Conservation (phyloP, 2,329 filamentous ascomycete genomes). For the Berkeleyomyces rouxiae region DNA sequence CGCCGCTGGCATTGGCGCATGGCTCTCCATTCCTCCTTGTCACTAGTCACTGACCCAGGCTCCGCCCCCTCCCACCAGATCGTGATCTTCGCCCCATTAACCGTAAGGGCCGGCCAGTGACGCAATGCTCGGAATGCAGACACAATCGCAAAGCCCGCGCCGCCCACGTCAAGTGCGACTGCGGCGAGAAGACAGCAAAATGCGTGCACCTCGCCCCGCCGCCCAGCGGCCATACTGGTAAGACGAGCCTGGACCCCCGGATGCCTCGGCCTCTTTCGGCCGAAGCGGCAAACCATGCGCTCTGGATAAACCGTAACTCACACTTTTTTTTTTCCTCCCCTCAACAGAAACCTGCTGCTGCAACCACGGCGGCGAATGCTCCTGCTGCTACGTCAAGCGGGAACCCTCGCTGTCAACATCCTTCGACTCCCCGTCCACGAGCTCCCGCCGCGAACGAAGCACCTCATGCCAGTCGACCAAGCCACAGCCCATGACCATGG, state of each 20-base stretch:
- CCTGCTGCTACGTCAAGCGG: constrained; percentile 48
- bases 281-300: too few relatives aligned
- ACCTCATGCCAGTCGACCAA: constrained; percentile 12
- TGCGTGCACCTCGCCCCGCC: constrained; percentile 43
- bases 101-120: constrained; percentile 81
- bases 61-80: not conserved
- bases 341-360: constrained; percentile 48
- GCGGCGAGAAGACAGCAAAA: constrained; percentile 75
- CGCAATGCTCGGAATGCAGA: constrained; percentile 95
- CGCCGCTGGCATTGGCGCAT: not conserved
- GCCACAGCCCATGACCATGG: constrained; percentile 4
- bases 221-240: constrained; percentile 42
- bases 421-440: constrained; percentile 3
- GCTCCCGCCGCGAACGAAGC: constrained; percentile 10
- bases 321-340: not conserved
- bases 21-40: not conserved
- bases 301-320: not conserved
- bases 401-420: constrained; percentile 35
- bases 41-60: not conserved
- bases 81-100: constrained; percentile 12
- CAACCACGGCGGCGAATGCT: constrained; percentile 51
- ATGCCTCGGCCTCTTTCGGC: not conserved
- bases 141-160: constrained; percentile 89
- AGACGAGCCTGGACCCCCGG: constrained; percentile 18
- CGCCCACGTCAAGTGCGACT: constrained; percentile 92